These are phyloP conservation scores for Lagenaria siceraria DNA, from an alignment of 306 rosid genomes.

Conservation along the genomic window DNA sequence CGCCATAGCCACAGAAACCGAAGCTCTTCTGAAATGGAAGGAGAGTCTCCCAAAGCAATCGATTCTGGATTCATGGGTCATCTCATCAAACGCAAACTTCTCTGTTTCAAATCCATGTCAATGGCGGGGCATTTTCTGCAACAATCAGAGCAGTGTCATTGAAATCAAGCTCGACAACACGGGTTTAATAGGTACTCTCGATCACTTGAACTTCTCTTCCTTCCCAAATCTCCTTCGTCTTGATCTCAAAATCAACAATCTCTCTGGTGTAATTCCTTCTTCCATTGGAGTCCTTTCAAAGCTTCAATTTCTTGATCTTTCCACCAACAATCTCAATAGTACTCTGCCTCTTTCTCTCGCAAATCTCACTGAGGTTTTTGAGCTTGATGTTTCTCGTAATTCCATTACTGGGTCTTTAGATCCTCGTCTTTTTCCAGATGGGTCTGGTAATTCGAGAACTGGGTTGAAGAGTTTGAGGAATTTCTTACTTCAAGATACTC, in stretches of 20 bases:
- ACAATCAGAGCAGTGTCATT: conserved; percentile 17
- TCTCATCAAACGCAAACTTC: conserved; percentile 4
- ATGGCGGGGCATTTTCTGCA: conserved; percentile 43
- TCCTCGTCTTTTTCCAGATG: conserved; percentile 33
- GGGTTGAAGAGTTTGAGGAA: conserved; percentile 27
- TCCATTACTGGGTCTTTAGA: conserved; percentile 29
- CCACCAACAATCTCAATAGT: conserved; percentile 27
- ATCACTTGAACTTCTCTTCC: conserved; percentile 29
- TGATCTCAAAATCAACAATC: conserved; percentile 34
- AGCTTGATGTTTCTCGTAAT: conserved; percentile 48
- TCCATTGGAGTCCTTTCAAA: conserved; percentile 33
- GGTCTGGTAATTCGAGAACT: conserved; percentile 8
- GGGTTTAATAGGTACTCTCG: conserved; percentile 37
- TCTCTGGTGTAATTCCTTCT: conserved; percentile 33
- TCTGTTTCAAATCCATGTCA: conserved; percentile 26
- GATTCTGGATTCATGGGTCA: conserved; percentile 29
- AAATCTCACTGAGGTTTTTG: conserved; percentile 34
- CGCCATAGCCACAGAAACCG: conserved; percentile 6
- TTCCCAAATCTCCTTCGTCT: conserved; percentile 45
- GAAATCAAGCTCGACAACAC: conserved; percentile 24
- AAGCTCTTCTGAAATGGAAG: conserved; percentile 45
- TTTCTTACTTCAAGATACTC: conserved; percentile 30
- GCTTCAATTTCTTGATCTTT: conserved; percentile 44
- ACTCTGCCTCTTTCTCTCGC: conserved; percentile 43
- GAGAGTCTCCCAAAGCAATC: conserved; percentile 29